A percentile compares a stretch with the other conserved stretches of the same genome.
These are phyloP conservation scores for Verticillium dahliae DNA, from an alignment of 2,329 filamentous ascomycete species.

Conservation along the genomic window DNA sequence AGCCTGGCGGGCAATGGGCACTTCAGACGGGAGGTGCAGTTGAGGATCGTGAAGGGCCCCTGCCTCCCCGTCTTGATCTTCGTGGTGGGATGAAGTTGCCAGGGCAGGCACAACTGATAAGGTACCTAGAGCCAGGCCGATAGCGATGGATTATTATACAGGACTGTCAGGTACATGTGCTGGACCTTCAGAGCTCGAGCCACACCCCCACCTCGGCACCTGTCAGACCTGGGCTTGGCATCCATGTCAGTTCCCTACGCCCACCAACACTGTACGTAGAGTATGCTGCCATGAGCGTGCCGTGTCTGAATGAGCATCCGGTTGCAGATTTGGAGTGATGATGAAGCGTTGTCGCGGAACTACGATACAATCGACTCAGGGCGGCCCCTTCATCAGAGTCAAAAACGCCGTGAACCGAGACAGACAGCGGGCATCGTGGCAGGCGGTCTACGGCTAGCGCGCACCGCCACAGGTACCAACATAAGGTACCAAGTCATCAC, in stretches of 20 bases:
- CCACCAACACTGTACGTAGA: no score
- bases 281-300: no score
- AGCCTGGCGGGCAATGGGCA: neutral
- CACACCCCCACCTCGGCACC: no score
- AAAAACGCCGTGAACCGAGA: no score
- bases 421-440: neutral
- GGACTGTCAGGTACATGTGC: no score
- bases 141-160: no score
- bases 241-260: neutral
- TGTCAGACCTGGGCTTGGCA: neutral
- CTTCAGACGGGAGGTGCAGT: neutral
- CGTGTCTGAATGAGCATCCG: no score
- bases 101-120: neutral
- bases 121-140: no score
- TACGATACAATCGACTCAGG: no score
- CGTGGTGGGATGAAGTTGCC: neutral
- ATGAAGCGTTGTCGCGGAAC: neutral
- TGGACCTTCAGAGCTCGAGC: no score
- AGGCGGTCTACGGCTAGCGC: neutral
- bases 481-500: neutral
- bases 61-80: neutral
- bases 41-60: neutral
- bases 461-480: neutral
- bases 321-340: no score
- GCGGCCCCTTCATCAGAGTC: no score